Conservation (phyloP, 2,329 filamentous ascomycete genomes). For the Coniochaeta sp. region DNA sequence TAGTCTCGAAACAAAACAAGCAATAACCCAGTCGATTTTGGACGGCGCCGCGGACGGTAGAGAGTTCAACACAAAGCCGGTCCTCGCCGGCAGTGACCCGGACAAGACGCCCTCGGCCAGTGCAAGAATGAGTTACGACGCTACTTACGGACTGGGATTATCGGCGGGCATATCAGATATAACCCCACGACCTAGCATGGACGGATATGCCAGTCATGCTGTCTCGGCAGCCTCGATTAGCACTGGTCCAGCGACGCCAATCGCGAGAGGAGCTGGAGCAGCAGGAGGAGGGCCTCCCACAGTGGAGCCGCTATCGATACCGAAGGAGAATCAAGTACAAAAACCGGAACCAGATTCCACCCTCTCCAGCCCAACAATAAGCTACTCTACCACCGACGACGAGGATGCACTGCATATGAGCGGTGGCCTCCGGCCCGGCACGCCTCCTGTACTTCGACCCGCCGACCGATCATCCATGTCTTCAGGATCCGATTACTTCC, state of each 20-base stretch:
- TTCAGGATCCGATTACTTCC: conserved; percentile 58
- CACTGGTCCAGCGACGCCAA: neutral
- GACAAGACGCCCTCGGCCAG: conserved; percentile 8
- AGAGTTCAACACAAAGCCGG: conserved; percentile 8
- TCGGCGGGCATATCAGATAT: conserved; percentile 40
- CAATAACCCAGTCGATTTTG: conserved; percentile 8
- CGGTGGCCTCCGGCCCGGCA: conserved; percentile 5
- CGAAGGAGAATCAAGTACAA: conserved; percentile 9
- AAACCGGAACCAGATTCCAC: conserved; percentile 9
- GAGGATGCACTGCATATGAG: conserved; percentile 68
- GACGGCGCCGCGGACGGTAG: conserved; percentile 4
- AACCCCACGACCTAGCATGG: conserved; percentile 38
- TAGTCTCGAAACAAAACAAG: conserved; percentile 32
- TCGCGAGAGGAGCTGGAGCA: neutral
- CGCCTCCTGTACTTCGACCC: conserved; percentile 22
- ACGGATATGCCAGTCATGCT: conserved; percentile 33
- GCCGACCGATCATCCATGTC: conserved; percentile 35
- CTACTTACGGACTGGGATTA: conserved; percentile 38
- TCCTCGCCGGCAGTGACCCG: conserved; percentile 13
- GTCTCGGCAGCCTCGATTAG: neutral
- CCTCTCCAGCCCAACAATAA: conserved; percentile 46
- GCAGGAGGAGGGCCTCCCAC: neutral
- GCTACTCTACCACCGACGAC: conserved; percentile 75
- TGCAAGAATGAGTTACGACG: conserved; percentile 12
- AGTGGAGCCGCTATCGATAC: conserved; percentile 10